Base-by-base conservation (phyloP, 1,139 yeast genomes). In the Schizosaccharomyces versatilis region DNA sequence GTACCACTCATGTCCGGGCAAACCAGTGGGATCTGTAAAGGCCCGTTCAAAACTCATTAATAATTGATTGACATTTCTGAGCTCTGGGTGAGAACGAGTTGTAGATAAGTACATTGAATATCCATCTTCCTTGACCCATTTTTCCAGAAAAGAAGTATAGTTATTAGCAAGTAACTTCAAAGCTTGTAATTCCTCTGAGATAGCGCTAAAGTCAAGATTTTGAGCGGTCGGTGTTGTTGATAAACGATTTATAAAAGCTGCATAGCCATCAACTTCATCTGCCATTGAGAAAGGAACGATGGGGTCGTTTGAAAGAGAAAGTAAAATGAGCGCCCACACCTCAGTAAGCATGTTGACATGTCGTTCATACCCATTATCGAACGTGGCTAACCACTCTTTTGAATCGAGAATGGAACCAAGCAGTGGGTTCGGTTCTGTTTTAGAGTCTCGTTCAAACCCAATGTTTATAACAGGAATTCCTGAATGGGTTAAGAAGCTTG, bases 1-100 rank as follows among this genome's bases (percentile, higher is more conserved):
- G 70, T 81, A 86, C 94, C 95, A 85, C n/a, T 75, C 70, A 63
- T 95, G 75, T 41, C 71, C 71, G 38, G 73, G 75, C 55, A 85
- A 74, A 2, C 95, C 95, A 2, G 74, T 69, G 38, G 73, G 70
- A 63, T 76, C 71, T 55, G 83, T 67, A 67, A 85, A 83, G 59
- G 72, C 69, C 62, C 90, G 74, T 65, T 86, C 95, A 60, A 77
- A 74, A 64, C 71, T 75, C 61, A 73, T 56, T 53, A 75, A 58
- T 38, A 58, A 60, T 17, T 54, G 49, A 53, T 61, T 61, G 42
- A 60, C 41, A n/a, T 55, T 59, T 51, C 56, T 55, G 17, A 60
- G 41, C 47, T 48, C 17, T 9, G 38, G 32, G 39, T 42, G 38
- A 39, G n/a, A 12, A 52, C 36, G n/a, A 36, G 41, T 24, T 39